Conservation (phyloP, 441 rosid species). For the Gossypium gossypioides region DNA sequence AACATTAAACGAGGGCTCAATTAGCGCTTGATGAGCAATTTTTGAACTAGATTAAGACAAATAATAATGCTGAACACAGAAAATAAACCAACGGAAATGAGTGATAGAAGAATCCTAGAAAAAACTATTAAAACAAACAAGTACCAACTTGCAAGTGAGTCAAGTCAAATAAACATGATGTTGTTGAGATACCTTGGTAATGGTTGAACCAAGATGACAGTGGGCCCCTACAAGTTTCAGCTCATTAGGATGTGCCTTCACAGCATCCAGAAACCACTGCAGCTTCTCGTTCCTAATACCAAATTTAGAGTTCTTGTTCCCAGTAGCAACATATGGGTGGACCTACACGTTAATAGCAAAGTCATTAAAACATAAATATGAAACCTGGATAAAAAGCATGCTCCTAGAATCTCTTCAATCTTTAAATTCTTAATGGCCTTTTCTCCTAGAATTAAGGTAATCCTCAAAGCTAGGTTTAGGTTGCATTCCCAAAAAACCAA, state of each 20-base stretch:
- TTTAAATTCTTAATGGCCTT: not conserved
- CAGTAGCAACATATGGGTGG: slow-evolving; percentile 97
- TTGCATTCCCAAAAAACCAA: not conserved
- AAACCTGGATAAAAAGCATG: not conserved
- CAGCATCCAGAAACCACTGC: slow-evolving; percentile 95
- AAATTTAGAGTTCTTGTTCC: slow-evolving; percentile 95
- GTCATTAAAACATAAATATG: not conserved
- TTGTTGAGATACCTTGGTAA: slow-evolving; percentile 59
- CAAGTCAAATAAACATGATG: not conserved
- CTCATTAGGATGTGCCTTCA: slow-evolving; percentile 78
- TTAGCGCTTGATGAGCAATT: not conserved
- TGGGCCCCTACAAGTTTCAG: slow-evolving; percentile 92
- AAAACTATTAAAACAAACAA: not conserved
- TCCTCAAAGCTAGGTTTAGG: not conserved
- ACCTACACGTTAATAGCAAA: slow-evolving; percentile 35
- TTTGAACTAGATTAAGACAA: not conserved
- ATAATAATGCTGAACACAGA: not conserved
- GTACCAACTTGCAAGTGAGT: not conserved
- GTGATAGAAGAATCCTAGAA: not conserved
- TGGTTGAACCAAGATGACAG: slow-evolving; percentile 97
- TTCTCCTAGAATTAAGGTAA: not conserved
- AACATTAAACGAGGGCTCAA: slow-evolving; percentile 9
- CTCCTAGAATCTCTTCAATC: not conserved
- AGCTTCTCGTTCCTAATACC: slow-evolving; percentile 97
- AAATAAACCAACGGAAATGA: not conserved